Conservation (phyloP, 306 rosid genomes). For the Malus orientalis region DNA sequence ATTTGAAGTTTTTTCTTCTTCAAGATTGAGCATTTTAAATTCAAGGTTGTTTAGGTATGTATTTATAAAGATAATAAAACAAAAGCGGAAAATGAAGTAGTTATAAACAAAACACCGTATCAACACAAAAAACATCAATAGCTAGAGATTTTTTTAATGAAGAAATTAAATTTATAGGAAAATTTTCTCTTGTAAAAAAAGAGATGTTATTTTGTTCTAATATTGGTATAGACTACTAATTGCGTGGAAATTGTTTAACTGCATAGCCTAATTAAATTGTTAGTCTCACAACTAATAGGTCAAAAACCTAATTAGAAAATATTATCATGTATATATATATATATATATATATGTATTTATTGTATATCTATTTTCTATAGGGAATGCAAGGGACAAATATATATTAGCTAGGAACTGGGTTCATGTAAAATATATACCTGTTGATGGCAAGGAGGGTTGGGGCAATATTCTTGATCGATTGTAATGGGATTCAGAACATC, state of each 20-base stretch:
- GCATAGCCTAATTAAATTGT: background rate
- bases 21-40: too few relatives aligned
- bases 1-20: too few relatives aligned
- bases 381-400: too few relatives aligned
- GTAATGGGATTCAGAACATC: constrained; percentile 35
- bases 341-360: too few relatives aligned
- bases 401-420: background rate
- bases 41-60: background rate
- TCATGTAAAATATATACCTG: constrained; percentile 19
- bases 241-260: background rate
- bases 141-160: too few relatives aligned
- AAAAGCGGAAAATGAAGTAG: background rate
- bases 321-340: too few relatives aligned
- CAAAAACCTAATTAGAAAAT: too few relatives aligned
- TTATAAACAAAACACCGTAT: background rate
- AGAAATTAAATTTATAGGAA: too few relatives aligned
- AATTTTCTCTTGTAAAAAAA: too few relatives aligned
- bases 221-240: background rate
- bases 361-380: too few relatives aligned
- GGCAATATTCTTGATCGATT: constrained; percentile 60
- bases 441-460: constrained; percentile 10
- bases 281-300: background rate
- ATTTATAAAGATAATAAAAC: background rate
- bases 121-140: background rate
- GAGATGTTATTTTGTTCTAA: background rate